Base-by-base conservation (phyloP, 1,284 basidiomycete genomes). In the Phenoliferia sp. region DNA sequence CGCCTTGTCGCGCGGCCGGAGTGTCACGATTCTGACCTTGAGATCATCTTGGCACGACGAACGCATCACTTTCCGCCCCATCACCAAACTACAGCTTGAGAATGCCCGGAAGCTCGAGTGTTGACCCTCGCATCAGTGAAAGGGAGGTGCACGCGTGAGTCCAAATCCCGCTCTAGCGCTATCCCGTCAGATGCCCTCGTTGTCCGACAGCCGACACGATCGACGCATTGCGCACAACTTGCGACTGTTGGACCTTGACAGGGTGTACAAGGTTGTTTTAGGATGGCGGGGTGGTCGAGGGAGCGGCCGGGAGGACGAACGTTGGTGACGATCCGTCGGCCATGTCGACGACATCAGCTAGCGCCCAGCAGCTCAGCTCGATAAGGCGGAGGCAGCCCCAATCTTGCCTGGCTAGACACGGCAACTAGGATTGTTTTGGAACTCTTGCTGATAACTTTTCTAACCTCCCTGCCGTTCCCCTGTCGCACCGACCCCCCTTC, bases 141-240 rank as follows among this genome's bases (percentile, higher is more conserved):
- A 35, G 59, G 16, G 59, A 59, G 36, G 59, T 59, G n/a, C 59
- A 59, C 59, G 59, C 59, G 59, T 59, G 17, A 59, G 59, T n/a
- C 7, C 10, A 17, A 22, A 10, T 29, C 26, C 26, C 36, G n/a
- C n/a, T n/a, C n/a, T n/a, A n/a, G n/a, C n/a, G n/a, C n/a, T n/a
- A n/a, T n/a, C n/a, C n/a, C n/a, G n/a, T 52, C n/a, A 26, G n/a
- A 16, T 2, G 2, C 19, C 29, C n/a, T 29, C n/a, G 19, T 6
- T 52, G 2, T 15, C 5, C 2, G 15, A 5, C 9, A 52, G 50
- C 28, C 16, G 12, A 22, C 6, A 57, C 32, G 29, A 57, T 31
- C 56, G 56, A 33, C 56, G n/a, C 54, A n/a, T n/a, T n/a, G n/a
- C n/a, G n/a, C n/a, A n/a, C n/a, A n/a, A n/a, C n/a, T n/a, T n/a